Percentiles rank a stretch among this genome's conserved stretches.
Evolutionary conservation across 345 rosid species (phyloP).

Genomic region (Dimocarpus longan): DNA sequence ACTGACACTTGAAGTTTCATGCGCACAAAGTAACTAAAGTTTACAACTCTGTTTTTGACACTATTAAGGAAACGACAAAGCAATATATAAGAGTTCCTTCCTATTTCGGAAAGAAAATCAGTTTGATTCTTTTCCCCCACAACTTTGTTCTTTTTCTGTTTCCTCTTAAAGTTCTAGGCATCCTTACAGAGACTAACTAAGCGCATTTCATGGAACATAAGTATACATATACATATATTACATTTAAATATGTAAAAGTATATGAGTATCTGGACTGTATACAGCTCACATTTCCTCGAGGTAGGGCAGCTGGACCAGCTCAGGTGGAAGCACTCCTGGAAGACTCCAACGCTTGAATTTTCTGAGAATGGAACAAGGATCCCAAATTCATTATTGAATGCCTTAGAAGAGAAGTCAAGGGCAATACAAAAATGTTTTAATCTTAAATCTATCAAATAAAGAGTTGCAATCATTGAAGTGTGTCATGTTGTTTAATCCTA

Average conservation of each 20-base stretch:
- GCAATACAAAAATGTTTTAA: not conserved
- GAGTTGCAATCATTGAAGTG: too few relatives aligned
- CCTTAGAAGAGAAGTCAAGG: not conserved
- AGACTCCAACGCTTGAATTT: slow-evolving; percentile 45
- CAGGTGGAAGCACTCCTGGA: slow-evolving; percentile 58
- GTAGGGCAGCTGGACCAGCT: slow-evolving; percentile 48
- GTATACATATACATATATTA: not conserved
- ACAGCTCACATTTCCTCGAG: slow-evolving; percentile 47
- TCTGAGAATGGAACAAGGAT: slow-evolving; percentile 31
- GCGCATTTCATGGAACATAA: too few relatives aligned
- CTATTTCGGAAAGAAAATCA: too few relatives aligned
- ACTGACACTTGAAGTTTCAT: not conserved
- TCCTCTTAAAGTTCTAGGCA: too few relatives aligned
- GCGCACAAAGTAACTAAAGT: not conserved
- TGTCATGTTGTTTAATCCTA: too few relatives aligned
- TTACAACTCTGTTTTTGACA: not conserved
- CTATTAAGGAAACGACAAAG: not conserved
- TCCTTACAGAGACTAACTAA: too few relatives aligned
- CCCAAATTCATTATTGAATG: not conserved
- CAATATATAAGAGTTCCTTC: too few relatives aligned
- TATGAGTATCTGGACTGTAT: not conserved
- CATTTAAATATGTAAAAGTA: not conserved
- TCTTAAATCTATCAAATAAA: too few relatives aligned
- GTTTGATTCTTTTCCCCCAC: too few relatives aligned
- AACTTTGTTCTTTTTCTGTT: too few relatives aligned